Percentiles rank a stretch among this genome's conserved stretches.
Evolutionary conservation across 257 asterid species (phyloP).

Genomic region (Salvia miltiorrhiza): DNA sequence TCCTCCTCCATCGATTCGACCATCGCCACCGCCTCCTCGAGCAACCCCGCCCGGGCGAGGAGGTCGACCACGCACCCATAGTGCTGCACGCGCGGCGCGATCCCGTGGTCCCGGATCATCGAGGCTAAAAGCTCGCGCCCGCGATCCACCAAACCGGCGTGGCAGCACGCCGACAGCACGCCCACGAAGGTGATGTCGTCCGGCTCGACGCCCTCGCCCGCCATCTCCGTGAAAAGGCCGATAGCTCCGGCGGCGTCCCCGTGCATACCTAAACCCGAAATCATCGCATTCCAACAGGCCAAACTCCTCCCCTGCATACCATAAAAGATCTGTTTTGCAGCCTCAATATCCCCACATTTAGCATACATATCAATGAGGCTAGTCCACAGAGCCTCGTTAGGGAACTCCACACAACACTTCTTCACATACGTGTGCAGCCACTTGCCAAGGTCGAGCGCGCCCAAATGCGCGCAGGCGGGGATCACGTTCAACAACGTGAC

Average conservation of each 20-base stretch:
- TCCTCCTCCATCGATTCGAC: slow-evolving; percentile 32
- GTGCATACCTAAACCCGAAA: slow-evolving; percentile 46
- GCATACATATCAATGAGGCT: slow-evolving; percentile 44
- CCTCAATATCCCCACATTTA: slow-evolving; percentile 44
- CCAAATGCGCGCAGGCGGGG: slow-evolving; percentile 46
- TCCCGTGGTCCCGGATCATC: slow-evolving; percentile 29
- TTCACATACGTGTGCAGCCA: slow-evolving; percentile 39
- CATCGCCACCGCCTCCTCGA: slow-evolving; percentile 39
- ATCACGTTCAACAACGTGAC: slow-evolving; percentile 41
- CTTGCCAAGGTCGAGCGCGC: slow-evolving; percentile 44
- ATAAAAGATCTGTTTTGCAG: slow-evolving; percentile 33
- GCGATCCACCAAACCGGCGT: slow-evolving; percentile 36
- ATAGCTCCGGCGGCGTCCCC: slow-evolving; percentile 35
- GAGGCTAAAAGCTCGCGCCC: slow-evolving; percentile 32
- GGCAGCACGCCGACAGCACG: slow-evolving; percentile 44
- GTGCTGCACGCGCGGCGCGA: slow-evolving; percentile 39
- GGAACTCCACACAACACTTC: slow-evolving; percentile 33
- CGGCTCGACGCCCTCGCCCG: slow-evolving; percentile 25
- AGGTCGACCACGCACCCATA: slow-evolving; percentile 47
- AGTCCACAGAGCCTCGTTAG: slow-evolving; percentile 42
- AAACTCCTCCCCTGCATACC: slow-evolving; percentile 23
- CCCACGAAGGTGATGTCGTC: slow-evolving; percentile 43
- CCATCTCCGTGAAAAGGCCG: slow-evolving; percentile 37
- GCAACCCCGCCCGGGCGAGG: slow-evolving; percentile 32
- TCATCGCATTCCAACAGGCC: slow-evolving; percentile 46